phyloP scores from a whole-genome alignment of 1,284 basidiomycete genomes.

The Athelia psychrophila region DNA sequence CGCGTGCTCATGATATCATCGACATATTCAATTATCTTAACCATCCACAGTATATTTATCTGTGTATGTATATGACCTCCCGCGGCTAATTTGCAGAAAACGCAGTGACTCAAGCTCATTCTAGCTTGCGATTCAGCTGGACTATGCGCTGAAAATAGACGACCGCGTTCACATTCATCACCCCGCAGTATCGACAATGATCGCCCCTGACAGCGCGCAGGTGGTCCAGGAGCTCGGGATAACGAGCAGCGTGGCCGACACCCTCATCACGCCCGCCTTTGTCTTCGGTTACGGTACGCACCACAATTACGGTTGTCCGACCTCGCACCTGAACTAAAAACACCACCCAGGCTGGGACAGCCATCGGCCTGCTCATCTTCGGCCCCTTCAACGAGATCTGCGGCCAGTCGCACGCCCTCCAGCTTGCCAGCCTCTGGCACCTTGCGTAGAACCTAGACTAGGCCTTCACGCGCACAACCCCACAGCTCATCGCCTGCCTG shows the following conservation, averaged over 20 bases:
- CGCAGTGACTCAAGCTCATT: too few relatives aligned
- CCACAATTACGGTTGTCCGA: too few relatives aligned
- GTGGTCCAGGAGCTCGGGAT: constrained; percentile 58
- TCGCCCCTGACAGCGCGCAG: constrained; percentile 59
- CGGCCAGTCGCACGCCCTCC: constrained; percentile 31
- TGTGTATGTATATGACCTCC: too few relatives aligned
- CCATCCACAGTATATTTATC: too few relatives aligned
- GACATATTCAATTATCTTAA: too few relatives aligned
- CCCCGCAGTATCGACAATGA: constrained; percentile 68
- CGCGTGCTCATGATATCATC: too few relatives aligned
- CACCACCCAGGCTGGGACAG: neutral
- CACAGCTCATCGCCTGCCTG: constrained; percentile 61
- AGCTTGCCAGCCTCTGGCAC: constrained; percentile 37
- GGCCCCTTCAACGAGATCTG: constrained; percentile 55
- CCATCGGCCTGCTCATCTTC: constrained; percentile 50
- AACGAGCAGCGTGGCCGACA: constrained; percentile 45
- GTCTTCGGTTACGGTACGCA: constrained; percentile 58
- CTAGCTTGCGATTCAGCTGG: constrained; percentile 51
- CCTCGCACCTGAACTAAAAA: too few relatives aligned
- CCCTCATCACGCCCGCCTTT: constrained; percentile 66
- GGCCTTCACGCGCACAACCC: constrained; percentile 57
- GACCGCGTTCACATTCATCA: constrained; percentile 66
- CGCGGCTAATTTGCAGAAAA: too few relatives aligned
- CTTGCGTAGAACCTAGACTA: constrained; percentile 64
- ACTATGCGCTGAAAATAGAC: constrained; percentile 55